These are phyloP conservation scores for Globisporangium viniferum DNA, from an alignment of 352 stramenopile species.

Conservation along the genomic window DNA sequence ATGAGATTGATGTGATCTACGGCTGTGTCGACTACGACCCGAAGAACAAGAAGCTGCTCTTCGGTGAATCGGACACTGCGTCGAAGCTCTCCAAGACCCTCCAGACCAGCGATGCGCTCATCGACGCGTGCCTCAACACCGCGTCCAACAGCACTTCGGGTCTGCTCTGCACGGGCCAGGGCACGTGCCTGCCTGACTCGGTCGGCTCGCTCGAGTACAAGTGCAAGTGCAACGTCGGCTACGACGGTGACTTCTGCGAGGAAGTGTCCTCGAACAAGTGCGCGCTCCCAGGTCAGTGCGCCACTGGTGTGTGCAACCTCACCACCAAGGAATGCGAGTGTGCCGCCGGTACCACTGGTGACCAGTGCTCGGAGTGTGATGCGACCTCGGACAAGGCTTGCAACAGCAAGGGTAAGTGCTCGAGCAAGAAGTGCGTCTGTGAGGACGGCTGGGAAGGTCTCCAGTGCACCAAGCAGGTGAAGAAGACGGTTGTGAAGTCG, in stretches of 20 bases:
- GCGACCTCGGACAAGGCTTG: constrained; percentile 50
- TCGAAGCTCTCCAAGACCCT: constrained; percentile 50
- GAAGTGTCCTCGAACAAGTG: constrained; percentile 73
- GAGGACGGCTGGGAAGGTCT: constrained; percentile 56
- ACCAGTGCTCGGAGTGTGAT: constrained; percentile 75
- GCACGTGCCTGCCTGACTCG: constrained; percentile 48
- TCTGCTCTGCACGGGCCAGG: constrained; percentile 59
- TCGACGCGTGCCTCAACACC: constrained; percentile 47
- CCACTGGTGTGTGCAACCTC: constrained; percentile 64
- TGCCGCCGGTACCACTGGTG: constrained; percentile 52
- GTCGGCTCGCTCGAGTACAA: constrained; percentile 48
- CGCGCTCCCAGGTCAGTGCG: constrained; percentile 64
- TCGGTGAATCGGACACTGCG: constrained; percentile 49
- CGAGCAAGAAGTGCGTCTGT: constrained; percentile 50
- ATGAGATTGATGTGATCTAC: constrained; percentile 61
- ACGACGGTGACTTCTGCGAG: constrained; percentile 59
- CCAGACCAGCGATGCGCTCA: constrained; percentile 35
- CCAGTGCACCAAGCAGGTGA: constrained; percentile 66
- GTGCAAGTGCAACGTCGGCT: constrained; percentile 73
- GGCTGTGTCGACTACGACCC: constrained; percentile 70
- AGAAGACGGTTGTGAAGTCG: constrained; percentile 27
- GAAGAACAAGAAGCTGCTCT: constrained; percentile 43
- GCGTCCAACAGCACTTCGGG: constrained; percentile 43
- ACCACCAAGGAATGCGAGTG: constrained; percentile 65
- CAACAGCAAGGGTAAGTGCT: constrained; percentile 59